Evolutionary conservation across 768 basidiomycete genomes (phyloP), one percentile per base, ranked within the genome.

Genomic region (Chiua virens): DNA sequence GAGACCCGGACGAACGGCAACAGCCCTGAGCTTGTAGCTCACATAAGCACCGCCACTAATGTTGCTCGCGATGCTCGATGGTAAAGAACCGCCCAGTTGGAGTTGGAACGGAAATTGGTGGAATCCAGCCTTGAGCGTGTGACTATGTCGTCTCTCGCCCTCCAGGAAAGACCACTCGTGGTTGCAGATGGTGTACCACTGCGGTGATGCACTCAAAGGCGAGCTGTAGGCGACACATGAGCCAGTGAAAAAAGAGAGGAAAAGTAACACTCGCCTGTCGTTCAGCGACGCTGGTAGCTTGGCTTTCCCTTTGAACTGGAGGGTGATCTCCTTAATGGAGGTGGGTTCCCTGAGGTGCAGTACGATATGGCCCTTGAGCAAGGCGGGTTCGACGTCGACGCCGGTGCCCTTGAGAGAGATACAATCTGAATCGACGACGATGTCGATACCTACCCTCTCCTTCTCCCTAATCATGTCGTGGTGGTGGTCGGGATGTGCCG

Each of bases 81-180:
- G 96, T 3, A 97, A 76, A 6, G 85, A 82, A 35, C 91, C 92
- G 21, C 91, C 90, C 25, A 98, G 75, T 53, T 87, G 83, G 51
- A 97, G 80, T 58, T 86, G 85, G 73, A 98, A 98, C 21, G 95
- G 95, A 70, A 98, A 98, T 22, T 84, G 72, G 65, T 98, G 96
- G 32, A 83, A 85, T 14, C 96, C 96, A n/a, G 94, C 92, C 72
- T 98, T 97, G 66, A 98, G 85, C 0, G 94, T 98, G 61, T 91
- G 92, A 11, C 79, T 75, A 62, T 87, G 85, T 37, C 76, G 78
- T 68, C 83, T 88, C 60, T 86, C 83, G 50, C 89, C 89, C 60
- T 92, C 87, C 43, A 96, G 84, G 74, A 97, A 95, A 15, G 89
- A 88, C 93, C 92, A 95, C 55, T 93, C 89, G 63, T 95, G 91